phyloP scores from a whole-genome alignment of 768 basidiomycete species.

The Gloeophyllum trabeum region DNA sequence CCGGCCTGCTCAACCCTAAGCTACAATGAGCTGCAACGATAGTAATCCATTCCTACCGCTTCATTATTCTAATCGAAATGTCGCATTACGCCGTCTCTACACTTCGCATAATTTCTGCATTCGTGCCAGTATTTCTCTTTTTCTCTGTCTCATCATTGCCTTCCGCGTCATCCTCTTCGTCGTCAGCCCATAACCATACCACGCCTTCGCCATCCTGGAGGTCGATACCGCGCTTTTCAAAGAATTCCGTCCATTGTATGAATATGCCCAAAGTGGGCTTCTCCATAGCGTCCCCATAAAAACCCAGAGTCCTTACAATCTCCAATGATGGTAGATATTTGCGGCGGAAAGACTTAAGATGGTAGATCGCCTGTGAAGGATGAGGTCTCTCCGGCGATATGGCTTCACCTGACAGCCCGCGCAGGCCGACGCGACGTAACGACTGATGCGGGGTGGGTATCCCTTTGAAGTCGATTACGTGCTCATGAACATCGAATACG shows the following conservation, averaged over 20 bases:
- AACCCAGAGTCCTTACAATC: slow-evolving; percentile 34
- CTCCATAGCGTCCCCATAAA: slow-evolving; percentile 32
- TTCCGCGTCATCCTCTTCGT: not conserved
- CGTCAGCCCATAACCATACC: slow-evolving; percentile 35
- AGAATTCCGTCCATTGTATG: slow-evolving; percentile 42
- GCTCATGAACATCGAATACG: slow-evolving; percentile 20
- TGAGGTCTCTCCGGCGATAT: slow-evolving; percentile 32
- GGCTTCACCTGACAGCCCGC: slow-evolving; percentile 27
- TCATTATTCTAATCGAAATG: too few relatives aligned
- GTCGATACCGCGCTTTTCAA: slow-evolving; percentile 36
- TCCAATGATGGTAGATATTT: slow-evolving; percentile 34
- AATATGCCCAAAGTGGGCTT: slow-evolving; percentile 33
- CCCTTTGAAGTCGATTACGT: slow-evolving; percentile 4
- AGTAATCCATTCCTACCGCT: too few relatives aligned
- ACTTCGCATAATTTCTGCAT: too few relatives aligned
- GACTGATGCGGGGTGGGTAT: slow-evolving; percentile 13
- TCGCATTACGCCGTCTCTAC: too few relatives aligned
- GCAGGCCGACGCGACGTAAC: slow-evolving; percentile 36
- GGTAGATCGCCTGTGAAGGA: slow-evolving; percentile 18
- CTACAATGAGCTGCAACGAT: too few relatives aligned
- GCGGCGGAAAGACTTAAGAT: slow-evolving; percentile 26
- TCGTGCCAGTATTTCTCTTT: slow-evolving; percentile 1
- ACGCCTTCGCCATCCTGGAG: slow-evolving; percentile 45
- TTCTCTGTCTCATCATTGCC: not conserved
- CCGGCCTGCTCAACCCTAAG: too few relatives aligned